These are phyloP conservation scores for Aureobasidium uvarum DNA, from an alignment of 2,329 filamentous ascomycete genomes.

Conservation along the genomic window DNA sequence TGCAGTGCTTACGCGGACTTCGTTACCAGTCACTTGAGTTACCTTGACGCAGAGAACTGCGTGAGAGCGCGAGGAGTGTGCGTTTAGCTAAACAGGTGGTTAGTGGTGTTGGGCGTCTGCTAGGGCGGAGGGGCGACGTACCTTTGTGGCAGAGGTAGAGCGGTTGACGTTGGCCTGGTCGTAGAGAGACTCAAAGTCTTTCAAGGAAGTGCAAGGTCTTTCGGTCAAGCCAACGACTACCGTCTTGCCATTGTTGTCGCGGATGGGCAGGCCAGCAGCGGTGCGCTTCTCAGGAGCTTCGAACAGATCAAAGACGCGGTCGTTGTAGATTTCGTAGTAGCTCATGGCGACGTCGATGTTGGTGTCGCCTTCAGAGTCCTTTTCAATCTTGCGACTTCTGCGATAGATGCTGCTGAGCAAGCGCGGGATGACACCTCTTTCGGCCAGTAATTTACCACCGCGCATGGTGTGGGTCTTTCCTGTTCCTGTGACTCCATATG, in stretches of 20 bases:
- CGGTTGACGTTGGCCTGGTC: slow-evolving; percentile 90
- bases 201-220: slow-evolving; percentile 75
- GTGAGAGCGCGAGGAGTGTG: slow-evolving; percentile 84
- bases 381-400: slow-evolving; percentile 77
- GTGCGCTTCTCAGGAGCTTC: slow-evolving; percentile 85
- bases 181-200: slow-evolving; percentile 86
- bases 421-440: slow-evolving; percentile 83
- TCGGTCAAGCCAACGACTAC: slow-evolving; percentile 84
- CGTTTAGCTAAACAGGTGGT: slow-evolving; percentile 62
- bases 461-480: slow-evolving; percentile 97
- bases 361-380: slow-evolving; percentile 70
- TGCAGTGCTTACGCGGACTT: slow-evolving; percentile 73
- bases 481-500: slow-evolving; percentile 89
- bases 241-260: slow-evolving; percentile 83
- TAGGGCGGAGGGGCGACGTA: slow-evolving; percentile 32
- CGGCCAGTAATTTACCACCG: slow-evolving; percentile 79
- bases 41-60: slow-evolving; percentile 90
- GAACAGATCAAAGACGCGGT: slow-evolving; percentile 89
- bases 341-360: slow-evolving; percentile 73
- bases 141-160: slow-evolving; percentile 83
- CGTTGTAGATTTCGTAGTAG: slow-evolving; percentile 97
- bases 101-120: neutral
- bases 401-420: slow-evolving; percentile 83
- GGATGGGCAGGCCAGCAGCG: slow-evolving; percentile 72
- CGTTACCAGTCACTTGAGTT: slow-evolving; percentile 68